Conservation (phyloP, 495 filamentous ascomycete species). For the Daldinia grandis region DNA sequence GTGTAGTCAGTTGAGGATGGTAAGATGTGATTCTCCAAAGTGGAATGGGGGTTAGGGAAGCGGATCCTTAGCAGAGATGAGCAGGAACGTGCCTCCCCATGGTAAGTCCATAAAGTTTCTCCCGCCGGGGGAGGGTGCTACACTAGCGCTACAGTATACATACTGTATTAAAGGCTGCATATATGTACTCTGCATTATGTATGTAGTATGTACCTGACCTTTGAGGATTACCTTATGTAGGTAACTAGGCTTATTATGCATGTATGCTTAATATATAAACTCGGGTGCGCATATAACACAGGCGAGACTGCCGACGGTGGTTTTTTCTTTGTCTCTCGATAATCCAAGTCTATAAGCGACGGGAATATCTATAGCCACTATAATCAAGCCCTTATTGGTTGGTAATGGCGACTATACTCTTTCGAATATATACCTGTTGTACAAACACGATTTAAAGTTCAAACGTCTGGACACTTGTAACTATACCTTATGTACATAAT, state of each 20-base stretch:
- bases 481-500: not conserved
- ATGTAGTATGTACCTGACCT: slow-evolving; percentile 1
- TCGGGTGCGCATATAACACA: not conserved
- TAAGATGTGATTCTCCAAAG: slow-evolving; percentile 21
- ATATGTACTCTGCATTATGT: not conserved
- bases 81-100: slow-evolving; percentile 36
- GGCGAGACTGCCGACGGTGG: not conserved
- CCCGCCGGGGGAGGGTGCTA: slow-evolving; percentile 29
- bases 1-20: slow-evolving; percentile 11
- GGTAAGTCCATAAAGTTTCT: slow-evolving; percentile 24
- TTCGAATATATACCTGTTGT: not conserved
- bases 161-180: not conserved
- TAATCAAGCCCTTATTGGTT: not conserved
- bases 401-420: not conserved
- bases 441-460: not conserved
- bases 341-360: not conserved
- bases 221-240: not conserved
- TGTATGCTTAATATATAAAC: slow-evolving; percentile 1
- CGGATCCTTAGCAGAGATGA: slow-evolving; percentile 26
- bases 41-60: slow-evolving; percentile 30
- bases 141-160: slow-evolving; percentile 2
- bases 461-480: not conserved
- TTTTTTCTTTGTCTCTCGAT: not conserved
- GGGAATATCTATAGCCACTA: not conserved
- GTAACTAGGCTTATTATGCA: not conserved